Evolutionary conservation across 192 early-diverging fungal genomes (phyloP), one percentile per base, ranked within the genome.

Genomic region (Coemansia sp.): DNA sequence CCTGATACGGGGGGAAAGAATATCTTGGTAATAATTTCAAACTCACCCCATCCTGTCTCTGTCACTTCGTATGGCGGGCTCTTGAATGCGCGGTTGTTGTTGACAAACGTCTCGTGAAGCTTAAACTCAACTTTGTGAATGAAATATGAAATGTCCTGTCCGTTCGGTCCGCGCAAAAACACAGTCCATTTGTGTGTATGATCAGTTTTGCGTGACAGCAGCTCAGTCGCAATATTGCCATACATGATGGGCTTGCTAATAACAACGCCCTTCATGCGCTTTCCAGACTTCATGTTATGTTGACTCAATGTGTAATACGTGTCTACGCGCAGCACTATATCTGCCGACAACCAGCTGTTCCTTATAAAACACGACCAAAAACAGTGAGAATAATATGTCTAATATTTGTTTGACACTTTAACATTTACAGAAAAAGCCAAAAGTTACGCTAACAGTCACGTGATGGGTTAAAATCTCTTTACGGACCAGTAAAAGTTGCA

Each of bases 21-120:
- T 32, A 99, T 87, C 69, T 94, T 95, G 61, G 98, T 97, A 23
- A 88, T 83, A 55, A 99, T 93, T 59, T 98, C 95, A 76, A 99
- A 99, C 80, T 99, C 94, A 66, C 97, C 97, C 97, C 97, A 99
- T 32, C 97, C 97, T 12, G 97, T 94, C 73, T 99, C 97, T 27
- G 86, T 83, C 24, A 98, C 88, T 73, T 95, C 93, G 64, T 91
- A 98, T 6, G 96, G 96, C 41, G 70, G 65, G 29, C 88, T 90
- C 32, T 89, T 77, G 59, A 94, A 93, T 17, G 93, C 71, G 5
- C 82, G 66, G 57, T 76, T 83, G 69, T 76, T 80, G 64, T 80
- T 75, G 19, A 72, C 69, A 72, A 96, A 99, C 4, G 91, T 94
- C 67, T 99, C 97, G 71, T 99, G 97, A 22, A 99, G 85, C 67